These are phyloP conservation scores for Metarhizium guizhouense DNA, from an alignment of 2,329 filamentous ascomycete species.

Conservation along the genomic window DNA sequence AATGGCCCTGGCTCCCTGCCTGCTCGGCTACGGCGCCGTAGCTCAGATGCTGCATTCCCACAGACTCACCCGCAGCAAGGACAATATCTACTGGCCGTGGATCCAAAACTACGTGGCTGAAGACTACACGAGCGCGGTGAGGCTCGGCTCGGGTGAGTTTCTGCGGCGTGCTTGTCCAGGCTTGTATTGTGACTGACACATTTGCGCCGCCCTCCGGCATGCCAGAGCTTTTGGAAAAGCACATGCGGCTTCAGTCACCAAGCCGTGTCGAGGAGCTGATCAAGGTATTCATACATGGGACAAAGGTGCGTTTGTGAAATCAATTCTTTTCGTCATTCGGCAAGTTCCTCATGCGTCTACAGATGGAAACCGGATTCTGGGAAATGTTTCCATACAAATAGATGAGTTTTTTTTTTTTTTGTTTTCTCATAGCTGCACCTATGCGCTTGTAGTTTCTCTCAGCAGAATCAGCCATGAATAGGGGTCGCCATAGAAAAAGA, in stretches of 20 bases:
- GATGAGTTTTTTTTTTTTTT: too few species aligned
- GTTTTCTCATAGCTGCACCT: not conserved
- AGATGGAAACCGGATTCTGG: slow-evolving; percentile 49
- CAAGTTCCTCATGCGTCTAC: not conserved
- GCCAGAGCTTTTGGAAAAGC: slow-evolving; percentile 63
- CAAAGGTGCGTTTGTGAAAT: slow-evolving; percentile 47
- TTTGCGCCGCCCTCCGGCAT: not conserved
- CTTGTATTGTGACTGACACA: too few species aligned
- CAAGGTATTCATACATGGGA: slow-evolving; percentile 79
- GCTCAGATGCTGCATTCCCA: slow-evolving; percentile 61
- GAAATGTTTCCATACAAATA: slow-evolving; percentile 37
- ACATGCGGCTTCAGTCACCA: slow-evolving; percentile 65
- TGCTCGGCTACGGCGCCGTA: slow-evolving; percentile 81
- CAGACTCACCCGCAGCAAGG: slow-evolving; percentile 42
- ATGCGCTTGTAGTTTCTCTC: not conserved
- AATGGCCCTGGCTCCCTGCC: slow-evolving; percentile 73
- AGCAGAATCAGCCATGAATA: not conserved
- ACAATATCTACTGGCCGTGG: slow-evolving; percentile 81
- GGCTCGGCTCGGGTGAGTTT: slow-evolving; percentile 55
- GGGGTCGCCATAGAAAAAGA: not conserved
- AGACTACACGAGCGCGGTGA: slow-evolving; percentile 67
- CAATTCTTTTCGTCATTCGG: not conserved
- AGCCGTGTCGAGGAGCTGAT: slow-evolving; percentile 73
- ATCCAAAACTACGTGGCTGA: slow-evolving; percentile 80
- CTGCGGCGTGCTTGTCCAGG: not conserved